Evolutionary conservation across 2,329 filamentous ascomycete genomes (phyloP).

Genomic region (Penicillium olsonii): DNA sequence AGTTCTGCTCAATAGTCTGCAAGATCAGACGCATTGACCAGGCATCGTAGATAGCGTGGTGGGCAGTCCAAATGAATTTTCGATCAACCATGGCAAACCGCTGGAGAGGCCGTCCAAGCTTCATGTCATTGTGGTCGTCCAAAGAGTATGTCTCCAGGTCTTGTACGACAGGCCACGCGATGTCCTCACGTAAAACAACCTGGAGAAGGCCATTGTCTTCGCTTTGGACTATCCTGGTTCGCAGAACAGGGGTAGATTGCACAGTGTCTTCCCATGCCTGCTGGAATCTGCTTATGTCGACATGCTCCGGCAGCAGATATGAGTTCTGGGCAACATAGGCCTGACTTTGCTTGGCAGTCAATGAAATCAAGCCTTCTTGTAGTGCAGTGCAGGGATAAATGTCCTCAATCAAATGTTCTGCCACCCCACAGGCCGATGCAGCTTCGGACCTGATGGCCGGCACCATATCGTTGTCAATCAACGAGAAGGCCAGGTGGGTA

Average conservation of each 20-base stretch:
- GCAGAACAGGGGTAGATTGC: neutral
- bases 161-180: neutral
- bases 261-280: neutral
- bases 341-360: neutral
- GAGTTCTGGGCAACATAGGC: neutral
- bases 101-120: constrained; percentile 1
- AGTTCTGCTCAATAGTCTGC: neutral
- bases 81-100: neutral
- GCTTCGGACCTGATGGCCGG: too few species aligned
- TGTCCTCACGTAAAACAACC: neutral
- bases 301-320: neutral
- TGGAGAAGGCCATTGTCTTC: neutral
- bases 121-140: neutral
- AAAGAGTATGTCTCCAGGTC: neutral
- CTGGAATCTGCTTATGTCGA: neutral
- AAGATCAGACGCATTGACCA: neutral
- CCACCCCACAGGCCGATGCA: too few species aligned
- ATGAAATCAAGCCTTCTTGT: neutral
- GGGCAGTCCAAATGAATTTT: neutral
- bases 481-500: too few species aligned
- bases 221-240: neutral
- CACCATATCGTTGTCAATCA: too few species aligned
- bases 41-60: neutral
- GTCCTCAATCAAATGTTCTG: neutral
- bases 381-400: neutral